phyloP scores from a whole-genome alignment of 2,329 filamentous ascomycete genomes.

The Exophiala calicioides region DNA sequence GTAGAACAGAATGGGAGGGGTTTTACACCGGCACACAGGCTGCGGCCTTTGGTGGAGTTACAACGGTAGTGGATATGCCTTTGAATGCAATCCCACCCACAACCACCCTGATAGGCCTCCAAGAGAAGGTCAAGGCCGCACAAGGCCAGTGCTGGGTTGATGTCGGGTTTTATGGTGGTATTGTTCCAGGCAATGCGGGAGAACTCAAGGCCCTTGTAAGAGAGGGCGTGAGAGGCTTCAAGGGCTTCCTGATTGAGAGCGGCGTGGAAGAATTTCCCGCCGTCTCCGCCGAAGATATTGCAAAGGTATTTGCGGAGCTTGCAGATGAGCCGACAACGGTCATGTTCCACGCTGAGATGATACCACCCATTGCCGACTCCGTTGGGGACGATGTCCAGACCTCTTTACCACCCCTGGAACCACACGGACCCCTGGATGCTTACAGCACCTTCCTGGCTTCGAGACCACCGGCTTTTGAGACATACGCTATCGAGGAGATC shows the following conservation, averaged over 20 bases:
- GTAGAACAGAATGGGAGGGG: conserved; percentile 96
- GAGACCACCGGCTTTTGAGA: conserved; percentile 85
- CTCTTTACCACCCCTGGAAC: conserved; percentile 68
- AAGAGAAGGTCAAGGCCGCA: conserved; percentile 83
- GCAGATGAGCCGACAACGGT: conserved; percentile 81
- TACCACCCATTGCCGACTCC: conserved; percentile 78
- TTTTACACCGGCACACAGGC: conserved; percentile 94
- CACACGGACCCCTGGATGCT: conserved; percentile 69
- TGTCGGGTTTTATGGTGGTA: conserved; percentile 95
- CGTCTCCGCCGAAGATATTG: conserved; percentile 76
- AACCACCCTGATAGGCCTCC: conserved; percentile 78
- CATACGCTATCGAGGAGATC: conserved; percentile 84
- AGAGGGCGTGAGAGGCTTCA: conserved; percentile 90
- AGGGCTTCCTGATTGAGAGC: conserved; percentile 95
- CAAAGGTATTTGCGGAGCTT: conserved; percentile 75
- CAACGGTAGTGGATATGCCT: conserved; percentile 96
- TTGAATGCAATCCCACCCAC: conserved; percentile 96
- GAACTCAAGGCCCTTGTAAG: conserved; percentile 79
- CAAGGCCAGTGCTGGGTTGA: conserved; percentile 94
- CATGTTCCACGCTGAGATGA: conserved; percentile 99
- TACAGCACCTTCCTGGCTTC: conserved; percentile 93
- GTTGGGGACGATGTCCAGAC: conserved; percentile 74
- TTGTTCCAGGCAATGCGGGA: conserved; percentile 82
- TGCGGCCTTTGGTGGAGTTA: conserved; percentile 92
- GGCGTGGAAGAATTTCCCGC: conserved; percentile 96